Conservation (phyloP, 148 eudicot species). For the Spergularia marina region DNA sequence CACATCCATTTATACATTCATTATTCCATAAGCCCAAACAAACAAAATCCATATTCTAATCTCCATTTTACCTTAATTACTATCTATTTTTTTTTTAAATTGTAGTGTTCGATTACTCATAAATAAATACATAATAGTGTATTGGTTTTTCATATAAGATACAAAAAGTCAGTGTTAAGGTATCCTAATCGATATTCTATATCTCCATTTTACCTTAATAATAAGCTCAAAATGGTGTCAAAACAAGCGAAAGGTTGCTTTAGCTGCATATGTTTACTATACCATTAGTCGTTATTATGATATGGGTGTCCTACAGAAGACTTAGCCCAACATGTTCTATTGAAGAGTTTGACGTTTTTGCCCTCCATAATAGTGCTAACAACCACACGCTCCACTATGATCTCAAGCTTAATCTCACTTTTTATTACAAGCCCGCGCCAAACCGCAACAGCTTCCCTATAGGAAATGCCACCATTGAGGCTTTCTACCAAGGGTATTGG, state of each 20-base stretch:
- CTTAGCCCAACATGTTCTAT: slow-evolving; percentile 56
- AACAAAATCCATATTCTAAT: no score
- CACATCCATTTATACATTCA: no score
- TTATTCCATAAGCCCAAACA: no score
- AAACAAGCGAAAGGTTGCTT: slow-evolving; percentile 7
- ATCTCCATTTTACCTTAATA: no score
- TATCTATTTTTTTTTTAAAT: no score
- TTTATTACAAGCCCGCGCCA: slow-evolving; percentile 26
- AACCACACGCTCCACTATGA: slow-evolving; percentile 41
- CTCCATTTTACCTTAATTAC: no score
- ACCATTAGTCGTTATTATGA: slow-evolving; percentile 48
- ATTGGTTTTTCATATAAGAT: no score
- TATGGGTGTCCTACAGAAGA: slow-evolving; percentile 62
- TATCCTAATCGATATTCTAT: no score
- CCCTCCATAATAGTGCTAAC: slow-evolving; percentile 28
- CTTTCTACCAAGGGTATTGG: slow-evolving; percentile 62
- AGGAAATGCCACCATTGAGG: slow-evolving; percentile 21
- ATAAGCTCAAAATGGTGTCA: background rate
- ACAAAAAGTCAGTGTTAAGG: no score
- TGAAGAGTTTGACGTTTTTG: slow-evolving; percentile 49
- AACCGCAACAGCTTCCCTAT: slow-evolving; percentile 19
- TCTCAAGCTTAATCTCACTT: slow-evolving; percentile 53
- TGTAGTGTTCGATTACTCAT: no score
- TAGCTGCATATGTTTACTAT: slow-evolving; percentile 44
- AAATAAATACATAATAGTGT: no score